Conservation (phyloP, 495 filamentous ascomycete species). For the Penicillium cosmopolitanum region DNA sequence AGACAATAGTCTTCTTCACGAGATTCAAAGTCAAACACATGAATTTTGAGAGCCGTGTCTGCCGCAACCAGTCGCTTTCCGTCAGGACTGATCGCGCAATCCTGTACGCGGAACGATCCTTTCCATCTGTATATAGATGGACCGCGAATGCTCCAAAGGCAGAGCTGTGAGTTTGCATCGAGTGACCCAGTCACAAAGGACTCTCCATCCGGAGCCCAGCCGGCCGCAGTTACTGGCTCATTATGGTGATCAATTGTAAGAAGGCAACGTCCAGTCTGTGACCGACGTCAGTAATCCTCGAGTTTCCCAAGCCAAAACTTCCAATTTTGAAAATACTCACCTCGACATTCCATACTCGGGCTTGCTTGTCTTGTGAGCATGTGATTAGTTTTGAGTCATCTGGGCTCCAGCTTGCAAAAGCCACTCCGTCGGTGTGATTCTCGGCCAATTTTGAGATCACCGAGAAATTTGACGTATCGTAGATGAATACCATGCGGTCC, state of each 20-base stretch:
- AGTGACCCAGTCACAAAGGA: constrained; percentile 82
- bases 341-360: constrained; percentile 76
- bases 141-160: constrained; percentile 62
- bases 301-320: constrained; percentile 12
- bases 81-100: constrained; percentile 79
- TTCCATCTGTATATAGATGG: constrained; percentile 66
- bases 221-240: constrained; percentile 82
- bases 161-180: constrained; percentile 66
- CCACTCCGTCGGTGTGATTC: constrained; percentile 64
- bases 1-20: constrained; percentile 75
- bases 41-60: constrained; percentile 67
- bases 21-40: constrained; percentile 80
- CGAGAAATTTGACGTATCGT: constrained; percentile 72
- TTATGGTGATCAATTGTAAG: constrained; percentile 67
- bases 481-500: constrained; percentile 77
- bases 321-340: constrained; percentile 49
- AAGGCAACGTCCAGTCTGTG: constrained; percentile 71
- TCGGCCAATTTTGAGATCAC: constrained; percentile 65
- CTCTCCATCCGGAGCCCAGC: constrained; percentile 80
- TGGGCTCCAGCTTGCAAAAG: constrained; percentile 86
- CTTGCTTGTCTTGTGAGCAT: constrained; percentile 74
- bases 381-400: constrained; percentile 84
- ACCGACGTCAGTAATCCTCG: constrained; percentile 2
- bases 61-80: constrained; percentile 78
- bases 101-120: constrained; percentile 76